Percentiles rank a stretch among this genome's conserved stretches.
Evolutionary conservation across 805 yeast species (phyloP).

Genomic region (Yarrowia deformans): DNA sequence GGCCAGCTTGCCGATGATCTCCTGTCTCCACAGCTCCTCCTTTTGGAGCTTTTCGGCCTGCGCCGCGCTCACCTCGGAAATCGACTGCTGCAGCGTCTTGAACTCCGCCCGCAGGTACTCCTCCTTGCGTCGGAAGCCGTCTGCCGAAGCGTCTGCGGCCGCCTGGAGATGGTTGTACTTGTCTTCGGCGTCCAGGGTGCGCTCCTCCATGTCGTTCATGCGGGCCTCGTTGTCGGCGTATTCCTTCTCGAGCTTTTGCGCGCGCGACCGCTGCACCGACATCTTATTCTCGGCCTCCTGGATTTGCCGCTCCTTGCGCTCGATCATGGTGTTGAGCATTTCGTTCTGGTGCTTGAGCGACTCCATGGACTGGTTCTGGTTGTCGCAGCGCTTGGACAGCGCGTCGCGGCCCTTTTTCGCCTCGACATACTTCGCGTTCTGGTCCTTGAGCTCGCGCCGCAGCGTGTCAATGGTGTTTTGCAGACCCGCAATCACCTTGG

Average conservation of each 20-base stretch:
- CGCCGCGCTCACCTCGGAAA: not conserved
- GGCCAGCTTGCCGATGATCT: slow-evolving; percentile 1
- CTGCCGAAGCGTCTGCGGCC: slow-evolving; percentile 60
- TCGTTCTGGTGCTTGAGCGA: slow-evolving; percentile 78
- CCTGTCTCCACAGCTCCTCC: slow-evolving; percentile 21
- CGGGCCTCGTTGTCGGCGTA: slow-evolving; percentile 27
- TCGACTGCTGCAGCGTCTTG: slow-evolving; percentile 5
- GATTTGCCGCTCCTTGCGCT: slow-evolving; percentile 73
- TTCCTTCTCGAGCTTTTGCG: slow-evolving; percentile 29
- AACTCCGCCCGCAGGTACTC: slow-evolving; percentile 20
- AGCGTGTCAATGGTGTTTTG: slow-evolving; percentile 62
- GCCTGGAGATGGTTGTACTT: slow-evolving; percentile 57
- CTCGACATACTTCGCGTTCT: slow-evolving; percentile 54
- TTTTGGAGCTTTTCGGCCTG: not conserved
- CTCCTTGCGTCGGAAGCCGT: slow-evolving; percentile 55
- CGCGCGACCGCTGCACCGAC: slow-evolving; percentile 26
- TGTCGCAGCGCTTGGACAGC: slow-evolving; percentile 45
- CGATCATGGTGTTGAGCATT: slow-evolving; percentile 69
- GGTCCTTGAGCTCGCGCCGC: slow-evolving; percentile 57
- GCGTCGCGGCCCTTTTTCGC: slow-evolving; percentile 62
- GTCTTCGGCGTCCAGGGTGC: slow-evolving; percentile 58
- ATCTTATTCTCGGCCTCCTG: slow-evolving; percentile 68
- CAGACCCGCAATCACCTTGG: slow-evolving; percentile 52
- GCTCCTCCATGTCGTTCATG: slow-evolving; percentile 52
- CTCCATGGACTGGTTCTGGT: slow-evolving; percentile 42